A percentile compares a stretch with the other conserved stretches of the same genome.
phyloP scores from a whole-genome alignment of 139 green algal species.

The Volvox reticuliferus region DNA sequence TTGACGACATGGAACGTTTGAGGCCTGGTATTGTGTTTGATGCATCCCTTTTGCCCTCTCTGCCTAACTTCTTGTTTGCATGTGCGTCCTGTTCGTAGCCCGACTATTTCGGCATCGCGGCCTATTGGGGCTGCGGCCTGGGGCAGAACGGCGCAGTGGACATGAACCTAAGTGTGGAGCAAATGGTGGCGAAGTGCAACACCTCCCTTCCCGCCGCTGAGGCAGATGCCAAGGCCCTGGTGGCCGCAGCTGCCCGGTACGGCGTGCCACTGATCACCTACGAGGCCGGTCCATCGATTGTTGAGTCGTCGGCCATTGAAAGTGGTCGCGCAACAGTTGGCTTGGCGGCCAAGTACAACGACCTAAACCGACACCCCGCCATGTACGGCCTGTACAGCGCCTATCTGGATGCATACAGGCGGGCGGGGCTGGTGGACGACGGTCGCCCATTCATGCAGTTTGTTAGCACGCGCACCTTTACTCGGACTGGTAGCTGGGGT shows the following conservation, averaged over 20 bases:
- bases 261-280: constrained; percentile 50
- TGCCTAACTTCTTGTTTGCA: too few species aligned
- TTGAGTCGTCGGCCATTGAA: constrained; percentile 44
- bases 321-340: background rate
- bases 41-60: too few species aligned
- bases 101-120: constrained; percentile 41
- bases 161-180: constrained; percentile 29
- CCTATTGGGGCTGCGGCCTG: constrained; percentile 50
- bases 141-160: constrained; percentile 40
- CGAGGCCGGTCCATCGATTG: constrained; percentile 47
- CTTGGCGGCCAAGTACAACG: constrained; percentile 32
- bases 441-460: constrained; percentile 43
- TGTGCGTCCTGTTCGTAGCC: background rate
- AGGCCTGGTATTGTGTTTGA: too few species aligned
- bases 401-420: constrained; percentile 1
- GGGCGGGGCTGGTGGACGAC: constrained; percentile 10
- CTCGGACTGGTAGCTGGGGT: constrained; percentile 27
- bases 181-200: constrained; percentile 47
- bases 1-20: too few species aligned
- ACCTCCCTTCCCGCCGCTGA: background rate
- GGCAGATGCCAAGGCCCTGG: background rate
- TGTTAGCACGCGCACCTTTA: background rate
- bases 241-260: background rate
- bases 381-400: constrained; percentile 52
- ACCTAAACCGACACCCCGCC: constrained; percentile 44